These are phyloP conservation scores for Pichia kluyveri DNA, from an alignment of 805 yeast genomes.

Conservation along the genomic window DNA sequence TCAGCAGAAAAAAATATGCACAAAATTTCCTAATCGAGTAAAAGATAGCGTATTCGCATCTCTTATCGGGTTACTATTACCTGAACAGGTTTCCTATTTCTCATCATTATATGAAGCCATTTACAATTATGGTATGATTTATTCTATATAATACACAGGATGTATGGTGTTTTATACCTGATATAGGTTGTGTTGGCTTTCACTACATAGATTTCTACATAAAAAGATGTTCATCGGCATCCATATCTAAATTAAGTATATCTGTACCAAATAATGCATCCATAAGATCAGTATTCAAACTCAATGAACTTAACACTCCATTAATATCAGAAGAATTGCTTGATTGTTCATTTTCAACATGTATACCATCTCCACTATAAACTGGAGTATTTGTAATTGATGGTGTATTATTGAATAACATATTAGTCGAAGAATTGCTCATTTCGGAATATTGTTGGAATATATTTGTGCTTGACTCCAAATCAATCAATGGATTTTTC, in stretches of 20 bases:
- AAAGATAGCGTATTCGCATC: background rate
- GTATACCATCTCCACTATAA: background rate
- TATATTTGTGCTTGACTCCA: too few species aligned
- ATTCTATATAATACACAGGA: too few species aligned
- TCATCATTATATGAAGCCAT: too few species aligned
- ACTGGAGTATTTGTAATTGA: background rate
- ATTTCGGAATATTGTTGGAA: too few species aligned
- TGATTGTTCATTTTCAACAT: background rate
- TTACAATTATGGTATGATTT: too few species aligned
- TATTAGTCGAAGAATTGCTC: too few species aligned
- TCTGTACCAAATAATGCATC: constrained; percentile 26
- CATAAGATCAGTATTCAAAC: constrained; percentile 24
- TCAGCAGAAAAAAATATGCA: constrained; percentile 1
- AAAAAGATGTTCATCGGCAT: background rate
- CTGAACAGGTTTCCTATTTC: background rate
- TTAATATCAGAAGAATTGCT: constrained; percentile 13
- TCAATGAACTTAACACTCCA: constrained; percentile 21
- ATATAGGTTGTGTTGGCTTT: background rate
- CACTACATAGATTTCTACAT: too few species aligned
- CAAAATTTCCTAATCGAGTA: constrained; percentile 6
- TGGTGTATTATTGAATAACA: background rate
- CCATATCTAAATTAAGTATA: constrained; percentile 6
- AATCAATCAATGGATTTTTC: too few species aligned
- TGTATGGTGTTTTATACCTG: background rate
- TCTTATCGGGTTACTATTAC: background rate